Evolutionary conservation across 257 asterid species (phyloP), one percentile per base, ranked within the genome.

Genomic region (Handroanthus guayacan): DNA sequence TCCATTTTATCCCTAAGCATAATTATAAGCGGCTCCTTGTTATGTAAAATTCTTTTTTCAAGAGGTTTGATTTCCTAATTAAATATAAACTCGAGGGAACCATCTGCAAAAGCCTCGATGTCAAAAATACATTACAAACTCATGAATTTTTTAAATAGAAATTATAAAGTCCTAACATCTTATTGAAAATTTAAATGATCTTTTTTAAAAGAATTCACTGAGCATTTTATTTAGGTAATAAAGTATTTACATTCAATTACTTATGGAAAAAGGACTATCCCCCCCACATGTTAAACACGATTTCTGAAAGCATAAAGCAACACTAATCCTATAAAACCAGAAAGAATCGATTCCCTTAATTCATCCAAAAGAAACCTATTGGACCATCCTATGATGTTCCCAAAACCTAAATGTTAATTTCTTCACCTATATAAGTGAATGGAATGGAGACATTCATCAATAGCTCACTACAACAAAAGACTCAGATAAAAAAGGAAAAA

Each of bases 261-360:
- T 72, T 72, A 48, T 38, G 64, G 12, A 67, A 12, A 37, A 25
- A 66, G 74, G 50, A 56, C 72, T 65, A 56, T 41, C 6, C 25
- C 18, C 10, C 36, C 3, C 36, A 17, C 58, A 7, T 16, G 48
- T 3, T n/a, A 25, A 41, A n/a, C 45, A 70, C 67, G 72, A 73
- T 63, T 60, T 68, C 78, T 31, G 9, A 55, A 74, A 41, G 82
- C 72, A 81, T 57, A 56, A 84, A 82, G 88, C 81, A 78, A 81
- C 67, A 51, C 20, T 37, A 75, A 65, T 41, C 65, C 82, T 57
- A 10, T 54, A 45, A 58, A 73, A 78, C 58, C 72, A n/a, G 60
- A 75, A 82, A 77, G 90, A 81, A 82, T 82, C 57, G 80, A 85
- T 87, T 85, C 87, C 54, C 66, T 34, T 3, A 2, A 3, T 52